These are phyloP conservation scores for Leptographium flavum DNA, from an alignment of 2,329 filamentous ascomycete species.

Conservation along the genomic window DNA sequence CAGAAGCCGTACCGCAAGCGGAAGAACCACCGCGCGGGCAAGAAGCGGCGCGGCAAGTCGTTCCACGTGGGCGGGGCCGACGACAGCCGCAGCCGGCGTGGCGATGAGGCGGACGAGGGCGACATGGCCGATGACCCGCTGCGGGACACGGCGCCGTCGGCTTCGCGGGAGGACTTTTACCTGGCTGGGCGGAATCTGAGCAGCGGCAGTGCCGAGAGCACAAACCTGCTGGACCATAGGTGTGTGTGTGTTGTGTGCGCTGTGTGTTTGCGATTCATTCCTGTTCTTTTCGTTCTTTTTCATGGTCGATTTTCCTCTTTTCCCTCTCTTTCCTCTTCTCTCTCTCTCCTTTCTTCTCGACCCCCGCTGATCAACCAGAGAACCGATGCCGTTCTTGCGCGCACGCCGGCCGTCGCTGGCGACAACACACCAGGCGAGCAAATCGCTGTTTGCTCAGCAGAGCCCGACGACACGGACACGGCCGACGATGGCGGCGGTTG, in stretches of 20 bases:
- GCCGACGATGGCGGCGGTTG: background rate
- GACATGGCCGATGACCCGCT: slow-evolving; percentile 33
- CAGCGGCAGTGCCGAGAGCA: slow-evolving; percentile 77
- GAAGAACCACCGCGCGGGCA: slow-evolving; percentile 62
- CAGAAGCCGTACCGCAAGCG: slow-evolving; percentile 33
- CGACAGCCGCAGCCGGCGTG: background rate
- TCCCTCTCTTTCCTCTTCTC: background rate
- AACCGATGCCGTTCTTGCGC: slow-evolving; percentile 44
- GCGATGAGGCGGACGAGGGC: slow-evolving; percentile 1
- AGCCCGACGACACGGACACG: slow-evolving; percentile 13
- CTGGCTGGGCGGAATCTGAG: slow-evolving; percentile 48
- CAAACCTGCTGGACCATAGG: slow-evolving; percentile 78
- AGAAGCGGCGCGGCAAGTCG: slow-evolving; percentile 69
- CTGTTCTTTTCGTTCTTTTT: too few relatives aligned
- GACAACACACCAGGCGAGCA: background rate
- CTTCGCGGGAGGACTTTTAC: slow-evolving; percentile 29
- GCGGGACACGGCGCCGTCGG: slow-evolving; percentile 13
- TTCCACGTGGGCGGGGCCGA: slow-evolving; percentile 29
- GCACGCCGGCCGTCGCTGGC: slow-evolving; percentile 43
- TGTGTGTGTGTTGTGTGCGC: slow-evolving; percentile 22
- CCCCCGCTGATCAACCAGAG: slow-evolving; percentile 17
- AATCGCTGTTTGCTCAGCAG: slow-evolving; percentile 16
- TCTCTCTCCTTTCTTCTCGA: too few relatives aligned
- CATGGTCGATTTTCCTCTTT: too few relatives aligned
- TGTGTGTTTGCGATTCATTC: too few relatives aligned